Percentiles rank a stretch among this genome's conserved stretches.
These are phyloP conservation scores for Arctium lappa DNA, from an alignment of 129 eudicot genomes.

Conservation along the genomic window DNA sequence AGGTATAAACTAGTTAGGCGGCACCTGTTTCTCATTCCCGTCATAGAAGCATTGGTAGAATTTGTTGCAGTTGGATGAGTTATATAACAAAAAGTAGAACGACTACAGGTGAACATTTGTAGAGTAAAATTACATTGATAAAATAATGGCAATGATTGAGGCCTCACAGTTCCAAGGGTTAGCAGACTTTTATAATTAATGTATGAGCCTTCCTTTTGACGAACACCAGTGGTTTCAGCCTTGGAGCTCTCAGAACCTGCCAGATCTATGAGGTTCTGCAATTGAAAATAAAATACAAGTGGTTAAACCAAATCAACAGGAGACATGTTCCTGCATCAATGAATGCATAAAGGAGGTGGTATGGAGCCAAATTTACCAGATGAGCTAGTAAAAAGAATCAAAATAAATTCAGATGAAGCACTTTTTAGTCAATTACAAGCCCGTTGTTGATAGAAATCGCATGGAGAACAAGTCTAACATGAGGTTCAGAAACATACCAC, in stretches of 20 bases:
- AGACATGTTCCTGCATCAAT: not conserved
- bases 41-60: constrained; percentile 2
- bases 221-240: constrained; percentile 85
- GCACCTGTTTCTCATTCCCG: not conserved
- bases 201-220: constrained; percentile 90
- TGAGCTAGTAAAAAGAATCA: not conserved
- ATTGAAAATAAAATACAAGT: constrained; percentile 26
- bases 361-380: not conserved
- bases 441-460: not conserved
- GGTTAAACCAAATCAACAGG: constrained; percentile 1
- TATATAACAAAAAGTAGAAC: constrained; percentile 1
- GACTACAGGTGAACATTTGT: too few relatives aligned
- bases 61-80: not conserved
- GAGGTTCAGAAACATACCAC: constrained; percentile 52
- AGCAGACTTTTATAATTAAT: constrained; percentile 94
- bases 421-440: not conserved
- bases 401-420: constrained; percentile 10
- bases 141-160: constrained; percentile 40
- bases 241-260: constrained; percentile 99
- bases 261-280: constrained; percentile 98
- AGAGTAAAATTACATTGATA: constrained; percentile 30
- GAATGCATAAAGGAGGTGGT: constrained; percentile 3
- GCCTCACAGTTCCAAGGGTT: constrained; percentile 98
- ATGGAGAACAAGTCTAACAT: constrained; percentile 1
- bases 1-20: too few relatives aligned